phyloP scores from a whole-genome alignment of 768 basidiomycete genomes.

The Lactifluus subvellereus region DNA sequence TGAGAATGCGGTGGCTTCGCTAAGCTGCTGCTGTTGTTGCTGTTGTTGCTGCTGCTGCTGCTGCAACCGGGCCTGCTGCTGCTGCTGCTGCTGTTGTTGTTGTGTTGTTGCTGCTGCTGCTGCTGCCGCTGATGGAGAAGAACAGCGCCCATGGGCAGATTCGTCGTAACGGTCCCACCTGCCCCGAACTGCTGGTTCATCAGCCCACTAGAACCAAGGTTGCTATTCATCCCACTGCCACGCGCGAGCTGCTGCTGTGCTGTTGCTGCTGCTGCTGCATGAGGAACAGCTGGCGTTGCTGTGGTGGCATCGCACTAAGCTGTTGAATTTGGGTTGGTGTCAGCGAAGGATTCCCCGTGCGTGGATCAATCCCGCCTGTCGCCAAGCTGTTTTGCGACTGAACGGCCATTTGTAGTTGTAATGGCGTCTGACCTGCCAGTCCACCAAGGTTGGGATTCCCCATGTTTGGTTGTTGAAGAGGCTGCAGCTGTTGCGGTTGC shows the following conservation, averaged over 20 bases:
- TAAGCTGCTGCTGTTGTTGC: slow-evolving; percentile 23
- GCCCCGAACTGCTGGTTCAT: slow-evolving; percentile 18
- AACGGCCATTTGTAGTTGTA: slow-evolving; percentile 14
- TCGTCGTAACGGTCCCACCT: slow-evolving; percentile 6
- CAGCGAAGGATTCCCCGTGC: slow-evolving; percentile 26
- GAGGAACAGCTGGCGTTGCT: slow-evolving; percentile 44
- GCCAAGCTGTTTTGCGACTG: slow-evolving; percentile 14
- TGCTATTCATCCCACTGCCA: slow-evolving; percentile 5
- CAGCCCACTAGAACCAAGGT: slow-evolving; percentile 9
- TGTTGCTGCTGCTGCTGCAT: slow-evolving; percentile 39
- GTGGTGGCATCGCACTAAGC: slow-evolving; percentile 27
- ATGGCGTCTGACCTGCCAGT: slow-evolving; percentile 6
- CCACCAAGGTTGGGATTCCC: slow-evolving; percentile 14
- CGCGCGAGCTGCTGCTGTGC: slow-evolving; percentile 20
- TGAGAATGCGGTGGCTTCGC: slow-evolving; percentile 43
- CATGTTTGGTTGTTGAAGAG: slow-evolving; percentile 28
- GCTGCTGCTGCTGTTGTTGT: slow-evolving; percentile 41
- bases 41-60: slow-evolving; percentile 21
- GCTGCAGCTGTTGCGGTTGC: slow-evolving; percentile 34
- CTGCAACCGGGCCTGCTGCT: slow-evolving; percentile 39
- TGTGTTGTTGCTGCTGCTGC: slow-evolving; percentile 28
- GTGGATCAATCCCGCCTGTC: slow-evolving; percentile 23
- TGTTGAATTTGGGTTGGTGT: slow-evolving; percentile 27
- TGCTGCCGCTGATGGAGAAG: slow-evolving; percentile 14
- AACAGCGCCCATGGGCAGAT: slow-evolving; percentile 2